A percentile compares a stretch with the other conserved stretches of the same genome.
These are phyloP conservation scores for Gardenia jasminoides DNA, from an alignment of 257 asterid species.

Conservation along the genomic window DNA sequence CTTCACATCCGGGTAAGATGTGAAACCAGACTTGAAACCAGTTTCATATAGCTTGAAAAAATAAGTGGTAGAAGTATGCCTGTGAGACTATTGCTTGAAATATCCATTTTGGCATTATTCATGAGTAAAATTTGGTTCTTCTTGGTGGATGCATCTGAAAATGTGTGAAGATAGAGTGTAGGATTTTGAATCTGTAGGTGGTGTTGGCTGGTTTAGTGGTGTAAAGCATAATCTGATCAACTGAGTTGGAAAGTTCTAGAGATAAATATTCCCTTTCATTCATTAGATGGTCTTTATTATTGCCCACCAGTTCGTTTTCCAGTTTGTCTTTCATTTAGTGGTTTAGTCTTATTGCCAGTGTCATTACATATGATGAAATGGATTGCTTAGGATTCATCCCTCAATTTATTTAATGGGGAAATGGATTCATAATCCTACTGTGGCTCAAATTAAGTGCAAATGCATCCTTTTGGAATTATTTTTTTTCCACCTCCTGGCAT, in stretches of 20 bases:
- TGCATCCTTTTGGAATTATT: neutral
- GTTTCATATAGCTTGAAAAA: neutral
- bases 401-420: neutral
- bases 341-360: neutral
- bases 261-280: neutral
- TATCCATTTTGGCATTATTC: neutral
- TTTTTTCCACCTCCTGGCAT: neutral
- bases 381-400: neutral
- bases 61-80: neutral
- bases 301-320: neutral
- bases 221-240: neutral
- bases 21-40: too few relatives aligned
- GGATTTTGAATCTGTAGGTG: neutral
- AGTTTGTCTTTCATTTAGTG: neutral
- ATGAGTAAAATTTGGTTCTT: neutral
- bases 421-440: neutral
- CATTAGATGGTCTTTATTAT: neutral
- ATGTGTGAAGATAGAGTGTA: neutral
- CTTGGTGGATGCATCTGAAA: neutral
- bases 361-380: neutral
- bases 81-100: neutral
- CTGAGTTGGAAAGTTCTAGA: neutral
- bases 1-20: constrained; percentile 68
- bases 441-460: neutral
- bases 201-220: neutral